Conservation (phyloP, 2,329 filamentous ascomycete species). For the Botrytis aclada region DNA sequence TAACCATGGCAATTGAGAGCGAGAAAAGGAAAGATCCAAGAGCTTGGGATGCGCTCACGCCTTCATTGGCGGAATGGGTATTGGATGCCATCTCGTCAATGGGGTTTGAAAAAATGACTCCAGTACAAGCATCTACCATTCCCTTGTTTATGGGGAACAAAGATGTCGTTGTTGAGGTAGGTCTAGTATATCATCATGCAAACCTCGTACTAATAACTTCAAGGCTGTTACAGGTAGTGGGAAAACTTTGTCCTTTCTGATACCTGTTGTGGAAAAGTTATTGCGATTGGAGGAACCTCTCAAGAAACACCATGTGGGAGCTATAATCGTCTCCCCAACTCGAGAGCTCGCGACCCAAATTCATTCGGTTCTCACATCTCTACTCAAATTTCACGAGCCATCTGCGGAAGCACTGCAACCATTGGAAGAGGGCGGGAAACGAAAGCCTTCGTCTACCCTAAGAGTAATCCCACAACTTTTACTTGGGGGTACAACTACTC, state of each 20-base stretch:
- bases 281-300: slow-evolving; percentile 76
- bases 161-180: slow-evolving; percentile 82
- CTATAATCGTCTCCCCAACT: slow-evolving; percentile 89
- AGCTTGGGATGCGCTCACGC: slow-evolving; percentile 67
- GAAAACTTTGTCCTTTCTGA: slow-evolving; percentile 82
- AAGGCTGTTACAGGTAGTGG: slow-evolving; percentile 85
- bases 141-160: slow-evolving; percentile 87
- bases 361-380: slow-evolving; percentile 70
- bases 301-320: slow-evolving; percentile 85
- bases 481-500: slow-evolving; percentile 75
- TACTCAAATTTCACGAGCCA: slow-evolving; percentile 78
- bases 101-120: slow-evolving; percentile 85
- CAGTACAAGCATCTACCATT: slow-evolving; percentile 90
- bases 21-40: slow-evolving; percentile 47
- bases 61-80: slow-evolving; percentile 76
- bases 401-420: slow-evolving; percentile 65
- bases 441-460: slow-evolving; percentile 44
- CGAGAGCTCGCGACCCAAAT: slow-evolving; percentile 92
- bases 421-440: slow-evolving; percentile 54
- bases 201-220: slow-evolving; percentile 17
- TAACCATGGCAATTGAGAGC: slow-evolving; percentile 9
- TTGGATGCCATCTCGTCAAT: slow-evolving; percentile 78
- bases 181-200: slow-evolving; percentile 11
- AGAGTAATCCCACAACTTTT: slow-evolving; percentile 82
- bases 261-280: slow-evolving; percentile 79